Conservation (phyloP, 208 protist genomes). For the Crithidia thermophila region DNA sequence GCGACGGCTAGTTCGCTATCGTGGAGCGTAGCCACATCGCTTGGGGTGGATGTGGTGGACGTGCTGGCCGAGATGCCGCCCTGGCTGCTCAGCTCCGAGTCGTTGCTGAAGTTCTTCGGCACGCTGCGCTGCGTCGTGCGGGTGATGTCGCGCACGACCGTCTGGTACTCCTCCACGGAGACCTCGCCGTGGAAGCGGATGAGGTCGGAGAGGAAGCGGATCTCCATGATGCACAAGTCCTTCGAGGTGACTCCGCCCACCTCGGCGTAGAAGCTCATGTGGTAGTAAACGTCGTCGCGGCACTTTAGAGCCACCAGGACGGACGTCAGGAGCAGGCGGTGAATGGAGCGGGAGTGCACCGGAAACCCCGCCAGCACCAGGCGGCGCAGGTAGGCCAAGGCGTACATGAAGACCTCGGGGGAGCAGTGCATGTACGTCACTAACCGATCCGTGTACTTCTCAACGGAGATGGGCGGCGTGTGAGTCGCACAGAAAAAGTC, state of each 20-base stretch:
- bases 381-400: conserved; percentile 49
- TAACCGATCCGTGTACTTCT: conserved; percentile 47
- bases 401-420: conserved; percentile 51
- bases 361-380: conserved; percentile 43
- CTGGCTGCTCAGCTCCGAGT: conserved; percentile 21
- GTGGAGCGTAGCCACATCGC: conserved; percentile 1
- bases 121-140: conserved; percentile 2
- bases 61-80: conserved; percentile 27
- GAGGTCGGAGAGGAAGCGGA: conserved; percentile 70
- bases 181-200: conserved; percentile 60
- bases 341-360: conserved; percentile 55
- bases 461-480: conserved; percentile 46
- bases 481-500: conserved; percentile 53
- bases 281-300: conserved; percentile 84
- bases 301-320: conserved; percentile 82
- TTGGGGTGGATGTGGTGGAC: conserved; percentile 26
- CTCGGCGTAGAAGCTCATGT: conserved; percentile 85
- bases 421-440: conserved; percentile 58
- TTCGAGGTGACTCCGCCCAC: conserved; percentile 70
- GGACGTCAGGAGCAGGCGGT: conserved; percentile 75
- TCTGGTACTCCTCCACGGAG: conserved; percentile 39
- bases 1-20: neutral
- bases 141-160: conserved; percentile 46
- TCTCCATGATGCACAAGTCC: conserved; percentile 84
- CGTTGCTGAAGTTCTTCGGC: conserved; percentile 20